Base-by-base conservation (phyloP, 2,329 filamentous ascomycete genomes). In the Coniella lustricola region DNA sequence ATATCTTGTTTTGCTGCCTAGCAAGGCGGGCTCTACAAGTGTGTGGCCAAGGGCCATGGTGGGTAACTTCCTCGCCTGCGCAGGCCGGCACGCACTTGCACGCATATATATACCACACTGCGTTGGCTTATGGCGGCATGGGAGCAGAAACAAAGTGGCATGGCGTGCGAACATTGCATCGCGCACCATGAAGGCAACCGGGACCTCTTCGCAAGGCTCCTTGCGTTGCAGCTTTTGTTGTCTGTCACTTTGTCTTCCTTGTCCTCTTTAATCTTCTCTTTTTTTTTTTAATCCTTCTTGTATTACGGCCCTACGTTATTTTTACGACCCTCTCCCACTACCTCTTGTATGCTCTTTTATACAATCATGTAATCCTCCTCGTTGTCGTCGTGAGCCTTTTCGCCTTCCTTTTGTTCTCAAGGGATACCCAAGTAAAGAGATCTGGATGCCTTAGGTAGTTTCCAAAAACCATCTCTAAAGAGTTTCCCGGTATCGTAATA, bases 401-500 rank as follows among this genome's bases (percentile, higher is more conserved):
- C 42, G 22, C 47, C 39, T 40, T 48, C 20, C 48, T 53, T 46
- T 47, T 41, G 37, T 36, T 43, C 40, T 35, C 34, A 32, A 52
- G 52, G 51, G 48, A 55, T 56, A 56, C 54, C 55, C 54, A 54
- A 51, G 39, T 42, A 34, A 22, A 48, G 34, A 34, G 33, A 34
- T 34, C 31, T 22, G 41, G 31, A 44, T 32, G 10, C 25, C 25
- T n/a, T 29, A 29, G 25, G 25, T 29, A 29, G 5, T 29, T 29
- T 10, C n/a, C n/a, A n/a, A 29, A 29, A 29, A 29, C 25, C 5
- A 29, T 5, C 5, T 29, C 5, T 29, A 10, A 5, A 29, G 10
- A 29, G 25, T 29, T 29, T 29, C 25, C 25, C 25, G 25, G 25
- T 10, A 29, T 29, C 25, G 5, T 5, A 29, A 10, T 29, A 5